phyloP scores from a whole-genome alignment of 176 grass and related monocot genomes.

The Stipa capillata region DNA sequence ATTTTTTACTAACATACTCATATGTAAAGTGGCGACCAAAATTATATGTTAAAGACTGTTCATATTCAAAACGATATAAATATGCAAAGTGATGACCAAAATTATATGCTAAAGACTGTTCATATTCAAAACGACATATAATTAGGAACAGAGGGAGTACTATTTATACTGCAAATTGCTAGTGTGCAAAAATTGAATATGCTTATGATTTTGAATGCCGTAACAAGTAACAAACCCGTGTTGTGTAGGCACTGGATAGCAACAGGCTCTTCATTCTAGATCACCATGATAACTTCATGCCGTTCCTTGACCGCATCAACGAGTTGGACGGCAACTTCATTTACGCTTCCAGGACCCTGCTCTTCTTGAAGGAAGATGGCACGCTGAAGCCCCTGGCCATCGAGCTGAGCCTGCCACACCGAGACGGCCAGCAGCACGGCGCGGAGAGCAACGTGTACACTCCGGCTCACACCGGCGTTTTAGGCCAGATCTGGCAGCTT shows the following conservation, averaged over 20 bases:
- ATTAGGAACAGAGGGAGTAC: too few relatives aligned
- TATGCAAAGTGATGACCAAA: too few relatives aligned
- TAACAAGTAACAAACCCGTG: too few relatives aligned
- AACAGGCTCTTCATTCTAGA: constrained; percentile 32
- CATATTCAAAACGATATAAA: too few relatives aligned
- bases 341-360: constrained; percentile 23
- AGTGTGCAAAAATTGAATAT: background rate
- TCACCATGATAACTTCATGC: constrained; percentile 27
- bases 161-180: background rate
- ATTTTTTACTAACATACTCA: too few relatives aligned
- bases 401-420: constrained; percentile 10
- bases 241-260: background rate
- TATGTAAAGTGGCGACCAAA: too few relatives aligned
- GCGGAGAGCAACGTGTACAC: constrained; percentile 12
- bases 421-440: background rate
- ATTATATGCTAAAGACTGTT: too few relatives aligned
- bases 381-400: constrained; percentile 37
- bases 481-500: constrained; percentile 11
- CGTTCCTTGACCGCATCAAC: too few relatives aligned
- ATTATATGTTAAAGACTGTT: too few relatives aligned
- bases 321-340: background rate
- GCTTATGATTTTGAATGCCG: background rate
- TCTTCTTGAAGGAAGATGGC: background rate
- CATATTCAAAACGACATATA: too few relatives aligned
- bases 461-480: background rate